Percentiles rank a stretch among this genome's conserved stretches.
Conservation (phyloP, 148 eudicot genomes). For the Cornus florida region DNA sequence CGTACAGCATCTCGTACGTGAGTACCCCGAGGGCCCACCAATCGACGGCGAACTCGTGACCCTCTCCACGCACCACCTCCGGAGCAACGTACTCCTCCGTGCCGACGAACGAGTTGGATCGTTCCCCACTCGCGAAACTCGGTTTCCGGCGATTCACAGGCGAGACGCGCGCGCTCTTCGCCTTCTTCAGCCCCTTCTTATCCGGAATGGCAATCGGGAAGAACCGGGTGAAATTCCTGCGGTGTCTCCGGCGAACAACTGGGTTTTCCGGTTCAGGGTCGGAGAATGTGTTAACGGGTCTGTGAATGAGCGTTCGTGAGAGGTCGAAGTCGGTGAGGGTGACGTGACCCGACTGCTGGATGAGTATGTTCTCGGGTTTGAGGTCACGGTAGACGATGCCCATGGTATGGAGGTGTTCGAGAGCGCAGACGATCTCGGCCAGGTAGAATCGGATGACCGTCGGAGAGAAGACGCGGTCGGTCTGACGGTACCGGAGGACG, state of each 20-base stretch:
- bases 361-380: slow-evolving; percentile 76
- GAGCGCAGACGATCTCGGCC: slow-evolving; percentile 72
- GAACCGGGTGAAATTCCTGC: slow-evolving; percentile 26
- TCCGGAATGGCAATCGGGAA: slow-evolving; percentile 19
- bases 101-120: slow-evolving; percentile 73
- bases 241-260: neutral
- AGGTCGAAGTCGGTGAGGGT: slow-evolving; percentile 88
- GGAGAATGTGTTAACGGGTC: neutral
- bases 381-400: slow-evolving; percentile 82
- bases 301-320: slow-evolving; percentile 41
- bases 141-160: slow-evolving; percentile 44
- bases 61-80: slow-evolving; percentile 71
- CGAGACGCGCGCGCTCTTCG: slow-evolving; percentile 62
- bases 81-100: slow-evolving; percentile 88
- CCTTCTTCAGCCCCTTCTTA: slow-evolving; percentile 29
- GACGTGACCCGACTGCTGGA: slow-evolving; percentile 72
- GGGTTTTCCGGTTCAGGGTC: slow-evolving; percentile 16
- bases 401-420: slow-evolving; percentile 57
- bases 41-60: slow-evolving; percentile 78
- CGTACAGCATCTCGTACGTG: slow-evolving; percentile 83
- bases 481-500: slow-evolving; percentile 47
- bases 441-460: slow-evolving; percentile 64
- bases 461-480: slow-evolving; percentile 61
- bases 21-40: slow-evolving; percentile 91
- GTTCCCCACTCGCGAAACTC: slow-evolving; percentile 36